Evolutionary conservation across 73 alveolate species (phyloP).

Genomic region (Stentor roeselii): DNA sequence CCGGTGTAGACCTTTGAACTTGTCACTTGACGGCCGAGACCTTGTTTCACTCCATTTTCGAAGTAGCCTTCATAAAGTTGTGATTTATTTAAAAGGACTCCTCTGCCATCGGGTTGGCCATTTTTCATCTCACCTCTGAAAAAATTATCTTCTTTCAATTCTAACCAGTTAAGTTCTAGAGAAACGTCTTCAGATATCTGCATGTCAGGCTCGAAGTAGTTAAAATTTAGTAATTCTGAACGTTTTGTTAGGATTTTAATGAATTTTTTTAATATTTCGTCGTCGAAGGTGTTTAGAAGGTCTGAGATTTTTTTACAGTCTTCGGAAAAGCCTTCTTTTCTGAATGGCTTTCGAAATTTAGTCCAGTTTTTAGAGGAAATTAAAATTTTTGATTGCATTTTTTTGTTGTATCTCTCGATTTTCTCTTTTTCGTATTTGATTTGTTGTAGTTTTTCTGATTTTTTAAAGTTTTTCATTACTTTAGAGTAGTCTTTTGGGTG

Average conservation of each 20-base stretch:
- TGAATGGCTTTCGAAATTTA: no score
- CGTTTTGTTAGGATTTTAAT: background rate
- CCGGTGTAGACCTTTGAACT: background rate
- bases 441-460: no score
- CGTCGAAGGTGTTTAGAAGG: no score
- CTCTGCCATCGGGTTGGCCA: background rate
- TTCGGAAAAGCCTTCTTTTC: no score
- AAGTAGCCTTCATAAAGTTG: conserved; percentile 2
- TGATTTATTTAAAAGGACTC: background rate
- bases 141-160: background rate
- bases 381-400: no score
- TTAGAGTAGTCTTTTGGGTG: no score
- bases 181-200: background rate
- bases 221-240: background rate
- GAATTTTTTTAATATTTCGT: no score
- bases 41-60: background rate
- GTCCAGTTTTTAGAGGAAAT: no score
- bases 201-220: conserved; percentile 4
- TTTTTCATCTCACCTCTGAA: background rate
- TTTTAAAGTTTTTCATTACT: no score
- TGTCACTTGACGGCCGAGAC: background rate
- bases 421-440: no score
- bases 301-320: no score
- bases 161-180: background rate
- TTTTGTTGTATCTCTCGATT: no score